Conservation (phyloP, 495 filamentous ascomycete genomes). For the Rhizodiscina lignyota region DNA sequence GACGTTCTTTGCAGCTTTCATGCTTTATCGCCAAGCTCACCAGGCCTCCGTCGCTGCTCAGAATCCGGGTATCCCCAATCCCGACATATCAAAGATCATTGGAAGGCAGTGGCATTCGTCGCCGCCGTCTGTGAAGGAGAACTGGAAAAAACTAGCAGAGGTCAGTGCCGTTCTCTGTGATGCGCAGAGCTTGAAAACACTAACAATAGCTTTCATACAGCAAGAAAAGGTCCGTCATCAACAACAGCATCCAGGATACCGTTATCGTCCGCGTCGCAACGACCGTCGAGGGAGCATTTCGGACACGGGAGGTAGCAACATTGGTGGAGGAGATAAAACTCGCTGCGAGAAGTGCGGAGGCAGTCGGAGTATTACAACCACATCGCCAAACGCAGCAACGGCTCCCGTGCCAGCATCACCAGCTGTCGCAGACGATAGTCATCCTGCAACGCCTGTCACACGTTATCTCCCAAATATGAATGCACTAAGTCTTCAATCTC, state of each 20-base stretch:
- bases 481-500: no score
- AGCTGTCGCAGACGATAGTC: no score
- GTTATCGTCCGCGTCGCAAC: conserved; percentile 77
- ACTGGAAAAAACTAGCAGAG: conserved; percentile 84
- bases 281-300: conserved; percentile 20
- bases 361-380: conserved; percentile 39
- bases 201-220: conserved; percentile 19
- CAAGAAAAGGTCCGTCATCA: conserved; percentile 87
- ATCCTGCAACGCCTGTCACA: no score
- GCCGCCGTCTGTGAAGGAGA: conserved; percentile 54
- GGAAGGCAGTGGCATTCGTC: conserved; percentile 79
- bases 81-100: conserved; percentile 96
- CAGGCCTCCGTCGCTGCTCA: conserved; percentile 65
- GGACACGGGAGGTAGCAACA: conserved; percentile 1
- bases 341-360: conserved; percentile 49
- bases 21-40: conserved; percentile 89
- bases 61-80: conserved; percentile 82
- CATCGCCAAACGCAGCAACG: conserved; percentile 18
- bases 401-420: no score
- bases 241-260: conserved; percentile 80
- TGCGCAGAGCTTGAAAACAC: not conserved
- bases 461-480: no score
- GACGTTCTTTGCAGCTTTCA: conserved; percentile 65
- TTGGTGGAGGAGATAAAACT: conserved; percentile 15
- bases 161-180: conserved; percentile 23